Conservation (phyloP, 108 stramenopile species). For the Pinguiococcus pyrenoidosus region DNA sequence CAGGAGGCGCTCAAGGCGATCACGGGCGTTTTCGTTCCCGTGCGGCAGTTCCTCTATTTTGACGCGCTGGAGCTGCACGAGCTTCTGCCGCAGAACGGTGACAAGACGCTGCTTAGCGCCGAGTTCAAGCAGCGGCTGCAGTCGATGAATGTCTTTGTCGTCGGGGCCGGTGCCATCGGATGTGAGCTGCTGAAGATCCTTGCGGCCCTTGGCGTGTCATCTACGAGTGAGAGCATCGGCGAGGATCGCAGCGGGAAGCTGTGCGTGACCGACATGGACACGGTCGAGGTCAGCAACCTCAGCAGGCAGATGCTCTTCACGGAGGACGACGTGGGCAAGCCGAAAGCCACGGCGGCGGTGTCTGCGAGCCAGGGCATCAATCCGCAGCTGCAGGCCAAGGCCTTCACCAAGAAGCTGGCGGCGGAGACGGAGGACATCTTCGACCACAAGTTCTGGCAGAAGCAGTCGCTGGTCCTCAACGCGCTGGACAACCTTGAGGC, state of each 20-base stretch:
- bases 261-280: constrained; percentile 18
- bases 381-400: neutral
- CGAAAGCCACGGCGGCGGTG: constrained; percentile 16
- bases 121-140: constrained; percentile 1
- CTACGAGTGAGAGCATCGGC: neutral
- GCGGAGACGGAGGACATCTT: constrained; percentile 13
- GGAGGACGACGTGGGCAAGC: constrained; percentile 13
- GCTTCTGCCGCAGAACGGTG: neutral
- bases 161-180: constrained; percentile 29
- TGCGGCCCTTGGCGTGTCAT: constrained; percentile 15
- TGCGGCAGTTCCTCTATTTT: constrained; percentile 9
- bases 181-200: constrained; percentile 27
- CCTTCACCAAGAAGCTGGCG: constrained; percentile 4
- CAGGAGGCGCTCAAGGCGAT: constrained; percentile 21
- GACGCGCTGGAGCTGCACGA: constrained; percentile 9
- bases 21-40: constrained; percentile 4
- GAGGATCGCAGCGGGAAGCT: neutral
- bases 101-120: constrained; percentile 5
- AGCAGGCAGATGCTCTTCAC: constrained; percentile 30
- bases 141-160: constrained; percentile 3
- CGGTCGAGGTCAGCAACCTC: constrained; percentile 24
- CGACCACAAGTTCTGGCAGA: constrained; percentile 5
- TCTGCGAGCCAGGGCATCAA: neutral
- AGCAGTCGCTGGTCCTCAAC: constrained; percentile 24
- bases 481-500: constrained; percentile 49